Base-by-base conservation (phyloP, 495 filamentous ascomycete species). In the Penicillium daleae region DNA sequence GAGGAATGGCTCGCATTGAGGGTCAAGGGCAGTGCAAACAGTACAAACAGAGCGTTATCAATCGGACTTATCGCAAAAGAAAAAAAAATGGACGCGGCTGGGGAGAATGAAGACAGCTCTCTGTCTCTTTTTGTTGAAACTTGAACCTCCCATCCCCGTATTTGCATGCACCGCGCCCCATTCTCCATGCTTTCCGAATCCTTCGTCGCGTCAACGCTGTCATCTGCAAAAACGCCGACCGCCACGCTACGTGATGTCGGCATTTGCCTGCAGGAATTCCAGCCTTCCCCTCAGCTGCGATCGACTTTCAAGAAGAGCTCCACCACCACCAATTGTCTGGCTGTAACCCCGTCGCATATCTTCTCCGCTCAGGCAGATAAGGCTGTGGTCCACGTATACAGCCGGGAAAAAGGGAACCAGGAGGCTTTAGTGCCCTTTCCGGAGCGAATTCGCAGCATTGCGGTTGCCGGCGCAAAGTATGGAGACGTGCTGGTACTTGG, bases 261-360 rank as follows among this genome's bases (percentile, higher is more conserved):
- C 52, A 90, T 97, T 67, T 93, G 93, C 77, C 63, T 93, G 63
- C 90, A 96, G 69, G 90, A 91, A 60, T 82, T 92, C 64, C 90
- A 92, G 67, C 90, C 93, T 51, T 79, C 86, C 51, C 83, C 87
- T 58, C 81, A 85, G 7, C 82, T 90, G 64, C 89, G 87, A 69
- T 82, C 84, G 61, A 86, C 86, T 63, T 96, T 96, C 84, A 98
- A 97, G 84, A 97, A 96, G 79, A 96, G 90, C 78, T 92, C 91
- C 33, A 89, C 90, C 8, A 80, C 87, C 24, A 78, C 83, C 49
- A 91, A 93, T 74, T 89, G 91, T 63, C 77, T 99, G 27, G 95
- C 91, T 32, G 84, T 92, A 60, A 97, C 85, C 71, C 81, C 86
- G 40, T 88, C 89, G 22, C 95, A 99, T 71, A 83, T 98, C 35